Conservation (phyloP, 768 basidiomycete genomes). For the Phaeotremella skinneri region DNA sequence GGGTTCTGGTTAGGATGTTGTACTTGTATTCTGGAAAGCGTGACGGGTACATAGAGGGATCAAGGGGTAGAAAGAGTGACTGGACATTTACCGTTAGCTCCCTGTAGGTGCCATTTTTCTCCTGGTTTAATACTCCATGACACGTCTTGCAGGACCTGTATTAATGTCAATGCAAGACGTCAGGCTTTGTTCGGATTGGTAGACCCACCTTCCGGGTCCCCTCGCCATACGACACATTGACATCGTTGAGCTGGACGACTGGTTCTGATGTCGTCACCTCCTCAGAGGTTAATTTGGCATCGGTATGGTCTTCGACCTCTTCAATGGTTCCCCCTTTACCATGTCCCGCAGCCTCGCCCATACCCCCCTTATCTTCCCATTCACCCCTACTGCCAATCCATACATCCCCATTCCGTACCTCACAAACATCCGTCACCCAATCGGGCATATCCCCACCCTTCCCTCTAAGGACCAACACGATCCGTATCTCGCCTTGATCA, state of each 20-base stretch:
- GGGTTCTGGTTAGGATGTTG: background rate
- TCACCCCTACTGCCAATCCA: slow-evolving; percentile 58
- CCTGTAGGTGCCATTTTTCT: slow-evolving; percentile 85
- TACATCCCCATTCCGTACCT: slow-evolving; percentile 53
- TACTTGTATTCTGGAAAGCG: background rate
- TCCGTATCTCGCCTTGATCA: slow-evolving; percentile 24
- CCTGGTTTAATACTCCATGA: slow-evolving; percentile 79
- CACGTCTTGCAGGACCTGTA: slow-evolving; percentile 70
- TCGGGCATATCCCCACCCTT: slow-evolving; percentile 43
- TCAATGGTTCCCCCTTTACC: slow-evolving; percentile 1
- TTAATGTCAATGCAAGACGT: background rate
- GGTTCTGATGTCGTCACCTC: slow-evolving; percentile 44
- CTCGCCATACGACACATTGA: slow-evolving; percentile 70
- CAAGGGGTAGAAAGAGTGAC: background rate
- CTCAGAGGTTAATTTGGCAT: background rate
- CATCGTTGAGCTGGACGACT: slow-evolving; percentile 64
- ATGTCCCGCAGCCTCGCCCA: background rate
- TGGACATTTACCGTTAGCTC: slow-evolving; percentile 69
- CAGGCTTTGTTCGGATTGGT: background rate
- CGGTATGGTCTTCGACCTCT: background rate
- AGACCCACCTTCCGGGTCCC: slow-evolving; percentile 52
- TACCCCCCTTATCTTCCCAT: slow-evolving; percentile 49
- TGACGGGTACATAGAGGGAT: background rate
- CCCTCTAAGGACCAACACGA: slow-evolving; percentile 45
- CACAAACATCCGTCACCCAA: slow-evolving; percentile 48